Evolutionary conservation across 805 yeast species (phyloP), one percentile per base, ranked within the genome.

Genomic region (Teunomyces funiuensis): DNA sequence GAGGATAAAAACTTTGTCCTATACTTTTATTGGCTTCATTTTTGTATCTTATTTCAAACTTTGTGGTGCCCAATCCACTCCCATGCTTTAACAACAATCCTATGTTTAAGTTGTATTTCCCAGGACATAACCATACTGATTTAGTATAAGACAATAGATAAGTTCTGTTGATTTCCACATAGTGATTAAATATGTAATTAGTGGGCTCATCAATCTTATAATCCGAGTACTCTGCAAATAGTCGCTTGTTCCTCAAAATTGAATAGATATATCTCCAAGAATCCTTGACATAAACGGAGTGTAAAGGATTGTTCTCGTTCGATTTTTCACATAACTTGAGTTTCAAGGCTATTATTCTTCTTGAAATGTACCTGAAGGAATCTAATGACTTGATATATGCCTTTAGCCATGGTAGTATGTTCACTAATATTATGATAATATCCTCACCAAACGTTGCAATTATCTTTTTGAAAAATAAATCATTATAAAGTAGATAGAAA

Each of bases 51-150:
- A 80, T 63, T 48, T 71, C 76, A 48, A 80, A 80, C 49, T 72
- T 71, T 13, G 81, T 76, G 11, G 83, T 79, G 2, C 83, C 84
- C 19, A 81, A 56, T 0, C 85, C 85, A 39, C 67, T 62, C 1
- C 77, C 78, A 44, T 74, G 72, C 39, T 76, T 74, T n/a, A 78
- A 61, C 5, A 77, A 74, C 18, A 78, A 53, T 0, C 80, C 83
- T 38, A 77, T 69, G 33, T 77, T 70, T 20, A 77, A 53, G 46
- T 77, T 77, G 53, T 78, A 78, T 10, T 55, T 52, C 3, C 79
- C 83, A 0, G 77, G 74, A 1, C 77, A 58, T 15, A 78, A 53
- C 66, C 75, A 69, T 5, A 77, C 52, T 1, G 61, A 54, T 45
- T 76, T 77, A 10, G 61, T 50, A 45, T 72, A 76, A 14, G 76